Base-by-base conservation (phyloP, 2,329 filamentous ascomycete genomes). In the Acrodontium crateriforme region DNA sequence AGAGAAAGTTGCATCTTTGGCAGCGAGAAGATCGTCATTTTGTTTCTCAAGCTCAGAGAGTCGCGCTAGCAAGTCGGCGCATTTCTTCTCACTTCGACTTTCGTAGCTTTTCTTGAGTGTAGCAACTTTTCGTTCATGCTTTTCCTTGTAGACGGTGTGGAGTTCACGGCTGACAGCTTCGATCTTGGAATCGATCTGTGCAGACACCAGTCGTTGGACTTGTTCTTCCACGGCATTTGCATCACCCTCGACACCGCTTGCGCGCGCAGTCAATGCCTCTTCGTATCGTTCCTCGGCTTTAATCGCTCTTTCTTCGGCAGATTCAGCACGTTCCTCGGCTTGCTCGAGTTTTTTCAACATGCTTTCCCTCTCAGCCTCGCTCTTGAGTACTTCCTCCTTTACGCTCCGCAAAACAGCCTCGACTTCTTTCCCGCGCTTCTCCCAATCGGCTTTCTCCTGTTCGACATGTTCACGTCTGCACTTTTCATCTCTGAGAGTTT, bases 91-190 rank as follows among this genome's bases (percentile, higher is more conserved):
- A 71, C 83, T 89, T 30, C 87, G 75, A 25, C 71, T 70, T 53
- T 94, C 83, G 58, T 95, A 76, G 47, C 67, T 71, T 44, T 74
- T 72, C 51, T 76, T 95, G 39, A 98, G 65, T 3, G 85, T 87
- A 1, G 81, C 71, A 24, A 95, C 87, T 62, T 98, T 98, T 37
- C 77, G 82, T 60, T 95, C 87, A 53, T 98, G 89, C 60, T 98
- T 98, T 50, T 78, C 75, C 61, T 94, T 95, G 68, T 98, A 98
- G 8, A 93, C 67, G 0, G 77, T 69, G 52, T 98, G 89, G 21
- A 98, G 67, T 50, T 98, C 89, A 16, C 83, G 71, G n/a, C 57
- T 59, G 8, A 65, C 56, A 11, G 60, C 57, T 25, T 87, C 85
- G 21, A 95, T 84, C 40, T 85, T 83, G 55, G 93, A 83, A 13